Conservation (phyloP, 306 rosid species). For the Sindora glabra region DNA sequence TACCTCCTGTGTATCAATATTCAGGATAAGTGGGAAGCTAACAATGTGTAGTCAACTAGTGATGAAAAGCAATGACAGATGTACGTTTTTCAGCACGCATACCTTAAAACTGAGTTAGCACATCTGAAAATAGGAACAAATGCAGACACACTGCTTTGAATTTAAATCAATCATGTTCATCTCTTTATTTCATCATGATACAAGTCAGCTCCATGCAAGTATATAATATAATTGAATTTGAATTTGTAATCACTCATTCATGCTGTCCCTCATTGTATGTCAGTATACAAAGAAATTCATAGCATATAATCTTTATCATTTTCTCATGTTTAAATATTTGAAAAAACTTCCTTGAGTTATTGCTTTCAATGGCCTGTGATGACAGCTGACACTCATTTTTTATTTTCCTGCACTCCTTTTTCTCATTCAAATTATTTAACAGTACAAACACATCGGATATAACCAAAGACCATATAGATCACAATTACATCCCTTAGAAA, state of each 20-base stretch:
- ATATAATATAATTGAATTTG: neutral
- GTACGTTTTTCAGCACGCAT: neutral
- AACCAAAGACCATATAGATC: slow-evolving; percentile 2
- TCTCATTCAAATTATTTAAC: neutral
- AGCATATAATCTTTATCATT: neutral
- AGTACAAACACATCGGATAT: neutral
- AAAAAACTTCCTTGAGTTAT: neutral
- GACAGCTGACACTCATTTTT: no score
- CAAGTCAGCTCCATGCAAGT: neutral
- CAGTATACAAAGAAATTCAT: neutral
- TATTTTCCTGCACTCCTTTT: no score
- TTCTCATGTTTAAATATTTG: neutral
- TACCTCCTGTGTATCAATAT: no score
- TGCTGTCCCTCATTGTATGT: neutral
- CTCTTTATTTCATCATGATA: neutral
- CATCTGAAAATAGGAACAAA: neutral
- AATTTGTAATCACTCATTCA: neutral
- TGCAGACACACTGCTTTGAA: neutral
- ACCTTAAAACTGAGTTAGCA: neutral
- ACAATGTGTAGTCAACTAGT: neutral
- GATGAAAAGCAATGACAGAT: neutral
- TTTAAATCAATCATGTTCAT: neutral
- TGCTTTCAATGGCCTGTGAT: neutral
- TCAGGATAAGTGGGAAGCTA: no score
- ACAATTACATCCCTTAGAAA: neutral